These are phyloP conservation scores for Saposhnikovia divaricata DNA, from an alignment of 129 eudicot genomes.

Conservation along the genomic window DNA sequence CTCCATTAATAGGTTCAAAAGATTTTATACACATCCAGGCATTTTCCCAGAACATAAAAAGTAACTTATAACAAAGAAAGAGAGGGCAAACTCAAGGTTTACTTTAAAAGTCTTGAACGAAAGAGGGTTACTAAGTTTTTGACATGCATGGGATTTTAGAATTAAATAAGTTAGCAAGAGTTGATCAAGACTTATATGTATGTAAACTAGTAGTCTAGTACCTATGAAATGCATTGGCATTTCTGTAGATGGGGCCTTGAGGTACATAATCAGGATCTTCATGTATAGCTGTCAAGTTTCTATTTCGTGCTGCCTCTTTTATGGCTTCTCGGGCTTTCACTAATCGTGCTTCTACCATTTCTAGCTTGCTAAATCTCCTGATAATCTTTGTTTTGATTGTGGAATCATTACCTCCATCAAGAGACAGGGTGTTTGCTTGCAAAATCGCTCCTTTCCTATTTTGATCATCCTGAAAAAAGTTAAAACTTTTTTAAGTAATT, in stretches of 20 bases:
- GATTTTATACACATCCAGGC: too few species aligned
- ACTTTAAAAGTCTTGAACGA: too few species aligned
- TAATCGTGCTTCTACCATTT: slow-evolving; percentile 32
- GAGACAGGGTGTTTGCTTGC: not conserved
- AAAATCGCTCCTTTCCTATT: not conserved
- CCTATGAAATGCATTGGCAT: slow-evolving; percentile 51
- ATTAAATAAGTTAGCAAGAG: not conserved
- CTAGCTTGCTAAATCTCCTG: slow-evolving; percentile 24
- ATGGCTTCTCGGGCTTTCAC: slow-evolving; percentile 33
- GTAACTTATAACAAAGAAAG: too few species aligned
- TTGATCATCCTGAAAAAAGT: slow-evolving; percentile 5
- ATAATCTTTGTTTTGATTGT: not conserved
- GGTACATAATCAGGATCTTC: slow-evolving; percentile 36
- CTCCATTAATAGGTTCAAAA: too few species aligned
- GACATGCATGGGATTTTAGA: too few species aligned
- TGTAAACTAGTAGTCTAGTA: slow-evolving; percentile 2
- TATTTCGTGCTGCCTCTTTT: slow-evolving; percentile 29
- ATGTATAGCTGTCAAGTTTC: slow-evolving; percentile 13
- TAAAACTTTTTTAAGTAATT: not conserved
- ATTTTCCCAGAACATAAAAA: too few species aligned
- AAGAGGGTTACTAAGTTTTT: too few species aligned
- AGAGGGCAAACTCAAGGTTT: too few species aligned
- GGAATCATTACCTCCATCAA: not conserved
- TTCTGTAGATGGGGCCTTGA: slow-evolving; percentile 43
- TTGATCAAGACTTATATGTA: not conserved